Base-by-base conservation (phyloP, 805 yeast species). In the Candida takata region DNA sequence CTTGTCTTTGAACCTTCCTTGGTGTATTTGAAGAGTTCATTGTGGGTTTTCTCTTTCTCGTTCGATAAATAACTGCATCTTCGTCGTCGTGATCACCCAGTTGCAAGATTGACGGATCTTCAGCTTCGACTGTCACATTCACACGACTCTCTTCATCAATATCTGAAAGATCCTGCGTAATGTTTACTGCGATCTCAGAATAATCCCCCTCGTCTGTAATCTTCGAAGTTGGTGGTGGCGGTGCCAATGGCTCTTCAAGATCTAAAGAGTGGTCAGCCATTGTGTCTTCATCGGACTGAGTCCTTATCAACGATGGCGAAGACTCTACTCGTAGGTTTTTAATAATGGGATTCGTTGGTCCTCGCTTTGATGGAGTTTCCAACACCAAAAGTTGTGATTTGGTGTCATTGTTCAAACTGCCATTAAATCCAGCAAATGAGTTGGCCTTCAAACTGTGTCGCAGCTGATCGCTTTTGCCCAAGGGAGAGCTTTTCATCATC, bases 111-210 rank as follows among this genome's bases (percentile, higher is more conserved):
- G 28, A 20, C 9, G 41, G 36, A 15, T 38, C 38, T 15, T 40
- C 43, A n/a, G 31, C 44, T 11, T 43, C 42, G 19, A 38, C 31
- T 3, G 42, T 40, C 9, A 27, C 41, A 14, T 46, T 46, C 7
- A 41, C 40, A 20, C 41, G 43, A 21, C 42, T 45, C 5, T 49
- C 52, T 31, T 54, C 56, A 26, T 53, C 58, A 27, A 53, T 43
- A 26, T 54, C 57, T 4, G 56, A 49, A 3, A 54, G 23, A 1
- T 54, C 58, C 29, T 54, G 57, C 9, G 59, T 49, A 14, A 54
- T 31, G 29, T 55, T 42, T 3, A 24, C 43, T 2, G 40, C 43
- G 8, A 48, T 23, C 8, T 21, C 14, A 18, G 9, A 13, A 5
- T 15, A 16, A 28, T 28, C 23, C 7, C 21, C 8, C 19, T 23